Evolutionary conservation across 2,329 filamentous ascomycete genomes (phyloP), one percentile per base, ranked within the genome.

Genomic region (Sarocladiaceae sp.): DNA sequence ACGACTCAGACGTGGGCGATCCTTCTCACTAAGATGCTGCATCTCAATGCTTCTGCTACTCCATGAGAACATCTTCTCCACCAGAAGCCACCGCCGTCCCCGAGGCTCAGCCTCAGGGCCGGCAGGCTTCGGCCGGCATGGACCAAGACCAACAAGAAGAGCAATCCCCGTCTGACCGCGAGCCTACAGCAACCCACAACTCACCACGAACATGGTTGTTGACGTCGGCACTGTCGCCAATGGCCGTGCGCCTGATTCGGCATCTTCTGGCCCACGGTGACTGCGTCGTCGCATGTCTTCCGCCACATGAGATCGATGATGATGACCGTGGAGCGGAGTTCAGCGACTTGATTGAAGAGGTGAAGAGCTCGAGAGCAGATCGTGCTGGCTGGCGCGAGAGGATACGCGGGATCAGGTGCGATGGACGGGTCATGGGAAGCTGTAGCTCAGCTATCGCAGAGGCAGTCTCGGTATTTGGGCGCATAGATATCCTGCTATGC

Each of bases 131-230:
- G 18, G 31, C 29, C 3, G 12, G 29, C 29, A 50, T 37, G 47
- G 47, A 50, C 20, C n/a, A 11, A 15, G 47, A 50, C 8, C 29
- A 23, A n/a, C 47, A 23, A 26, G 47, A 50, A 25, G 50, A 52
- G 18, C 23, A 44, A 17, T 52, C 37, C 10, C 47, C 53, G 28
- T 35, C 54, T 55, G 54, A 55, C 54, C 26, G 26, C 4, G 54
- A 53, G 54, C 58, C 63, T 53, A 60, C 70, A 83, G 80, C 82
- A 56, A 84, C 81, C 20, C 82, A 85, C 67, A 86, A 85, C 64
- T 85, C 82, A 28, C 91, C 92, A 49, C 86, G 93, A 63, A 90
- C 93, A 62, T 97, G 94, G 94, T 85, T 99, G 64, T 75, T 99
- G 58, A 96, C 92, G 11, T 87, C 89, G 54, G 89, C 90, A 29